Percentiles rank a stretch among this genome's conserved stretches.
Evolutionary conservation across 306 rosid genomes (phyloP).

Genomic region (Prunus campanulata): DNA sequence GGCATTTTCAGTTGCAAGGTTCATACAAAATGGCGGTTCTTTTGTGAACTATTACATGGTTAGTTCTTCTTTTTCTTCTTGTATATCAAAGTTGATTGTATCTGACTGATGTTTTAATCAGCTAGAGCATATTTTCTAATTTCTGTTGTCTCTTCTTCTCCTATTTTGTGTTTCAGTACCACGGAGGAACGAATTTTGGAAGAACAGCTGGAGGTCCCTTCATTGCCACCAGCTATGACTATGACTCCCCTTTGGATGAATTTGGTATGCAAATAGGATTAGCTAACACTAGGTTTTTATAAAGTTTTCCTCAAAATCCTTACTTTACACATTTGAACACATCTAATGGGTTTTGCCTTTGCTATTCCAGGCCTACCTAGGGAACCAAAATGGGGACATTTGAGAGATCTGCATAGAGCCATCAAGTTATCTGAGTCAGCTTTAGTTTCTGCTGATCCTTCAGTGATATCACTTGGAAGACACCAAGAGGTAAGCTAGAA

Average conservation of each 20-base stretch:
- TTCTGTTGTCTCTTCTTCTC: background rate
- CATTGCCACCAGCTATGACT: slow-evolving; percentile 91
- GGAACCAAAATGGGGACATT: slow-evolving; percentile 95
- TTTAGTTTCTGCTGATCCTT: slow-evolving; percentile 68
- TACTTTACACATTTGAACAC: background rate
- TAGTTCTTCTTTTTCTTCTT: background rate
- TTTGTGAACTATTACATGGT: slow-evolving; percentile 91
- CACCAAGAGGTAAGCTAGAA: slow-evolving; percentile 56
- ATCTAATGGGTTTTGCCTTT: slow-evolving; percentile 17
- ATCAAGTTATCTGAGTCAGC: slow-evolving; percentile 71
- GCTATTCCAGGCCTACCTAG: slow-evolving; percentile 58
- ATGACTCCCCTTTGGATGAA: slow-evolving; percentile 91
- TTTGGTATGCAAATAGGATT: slow-evolving; percentile 51
- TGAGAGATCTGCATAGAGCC: slow-evolving; percentile 80
- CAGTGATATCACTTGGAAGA: slow-evolving; percentile 58
- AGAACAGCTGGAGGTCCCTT: slow-evolving; percentile 84
- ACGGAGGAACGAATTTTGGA: slow-evolving; percentile 98
- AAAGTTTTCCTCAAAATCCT: slow-evolving; percentile 3
- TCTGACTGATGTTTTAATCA: background rate
- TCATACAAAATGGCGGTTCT: slow-evolving; percentile 84
- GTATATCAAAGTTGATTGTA: background rate
- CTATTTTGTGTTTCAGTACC: slow-evolving; percentile 51
- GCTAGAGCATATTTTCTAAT: background rate
- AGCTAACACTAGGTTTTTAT: background rate
- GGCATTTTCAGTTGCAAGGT: slow-evolving; percentile 80